Conservation (phyloP, 495 filamentous ascomycete genomes). For the Neurospora sp. region DNA sequence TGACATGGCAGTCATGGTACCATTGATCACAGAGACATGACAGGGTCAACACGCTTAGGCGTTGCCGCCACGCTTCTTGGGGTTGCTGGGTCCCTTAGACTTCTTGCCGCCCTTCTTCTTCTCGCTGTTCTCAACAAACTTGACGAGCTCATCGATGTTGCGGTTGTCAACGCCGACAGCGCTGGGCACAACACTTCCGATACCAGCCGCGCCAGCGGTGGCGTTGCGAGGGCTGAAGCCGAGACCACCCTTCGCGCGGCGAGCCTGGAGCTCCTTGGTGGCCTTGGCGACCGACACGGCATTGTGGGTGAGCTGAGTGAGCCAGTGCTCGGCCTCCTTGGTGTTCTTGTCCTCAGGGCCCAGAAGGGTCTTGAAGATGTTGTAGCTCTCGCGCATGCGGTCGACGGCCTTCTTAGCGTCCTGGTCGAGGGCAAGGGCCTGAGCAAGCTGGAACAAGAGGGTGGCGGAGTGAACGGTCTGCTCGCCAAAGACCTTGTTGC, state of each 20-base stretch:
- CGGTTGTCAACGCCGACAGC: constrained; percentile 3
- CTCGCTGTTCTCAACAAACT: constrained; percentile 13
- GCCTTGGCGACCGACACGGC: constrained; percentile 90
- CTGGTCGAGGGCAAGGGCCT: constrained; percentile 85
- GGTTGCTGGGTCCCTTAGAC: constrained; percentile 54
- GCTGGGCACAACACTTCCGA: constrained; percentile 14
- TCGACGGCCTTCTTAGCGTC: constrained; percentile 81
- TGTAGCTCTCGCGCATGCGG: constrained; percentile 90
- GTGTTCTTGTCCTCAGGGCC: constrained; percentile 89
- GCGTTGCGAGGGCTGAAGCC: constrained; percentile 38
- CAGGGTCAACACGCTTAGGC: neutral
- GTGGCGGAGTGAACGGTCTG: constrained; percentile 89
- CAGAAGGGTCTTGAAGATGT: constrained; percentile 78
- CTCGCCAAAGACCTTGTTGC: constrained; percentile 78
- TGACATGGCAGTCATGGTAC: neutral
- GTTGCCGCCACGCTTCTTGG: constrained; percentile 49
- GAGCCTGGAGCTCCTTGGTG: constrained; percentile 71
- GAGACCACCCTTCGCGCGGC: constrained; percentile 47
- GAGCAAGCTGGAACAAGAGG: constrained; percentile 91
- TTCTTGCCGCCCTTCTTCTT: constrained; percentile 48
- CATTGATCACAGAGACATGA: neutral
- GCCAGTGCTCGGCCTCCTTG: constrained; percentile 86
- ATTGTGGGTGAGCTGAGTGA: constrained; percentile 91
- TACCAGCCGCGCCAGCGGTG: constrained; percentile 29
- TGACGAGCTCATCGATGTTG: constrained; percentile 15